Conservation (phyloP, 2,329 filamentous ascomycete species). For the Exophiala lecanii-corni region DNA sequence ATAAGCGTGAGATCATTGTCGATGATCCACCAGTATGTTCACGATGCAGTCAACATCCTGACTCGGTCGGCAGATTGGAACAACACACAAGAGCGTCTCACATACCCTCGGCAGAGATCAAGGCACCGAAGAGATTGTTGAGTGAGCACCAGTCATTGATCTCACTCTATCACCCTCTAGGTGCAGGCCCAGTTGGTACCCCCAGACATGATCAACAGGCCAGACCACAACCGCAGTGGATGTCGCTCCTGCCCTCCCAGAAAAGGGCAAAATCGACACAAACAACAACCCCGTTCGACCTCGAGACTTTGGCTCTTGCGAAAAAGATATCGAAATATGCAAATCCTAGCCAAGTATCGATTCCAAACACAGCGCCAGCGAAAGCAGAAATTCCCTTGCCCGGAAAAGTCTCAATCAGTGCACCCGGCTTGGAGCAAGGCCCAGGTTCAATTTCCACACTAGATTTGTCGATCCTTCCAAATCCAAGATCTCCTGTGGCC, state of each 20-base stretch:
- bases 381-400: too few species aligned
- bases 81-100: constrained; percentile 16
- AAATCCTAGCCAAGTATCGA: too few species aligned
- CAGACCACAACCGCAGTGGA: constrained; percentile 16
- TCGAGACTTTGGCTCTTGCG: too few species aligned
- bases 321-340: too few species aligned
- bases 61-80: constrained; percentile 22
- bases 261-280: constrained; percentile 4
- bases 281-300: too few species aligned
- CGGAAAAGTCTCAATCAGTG: too few species aligned
- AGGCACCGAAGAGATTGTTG: constrained; percentile 2
- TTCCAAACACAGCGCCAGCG: too few species aligned
- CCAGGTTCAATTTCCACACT: too few species aligned
- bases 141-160: constrained; percentile 5
- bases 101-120: constrained; percentile 1
- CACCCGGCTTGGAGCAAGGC: too few species aligned
- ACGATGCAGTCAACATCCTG: constrained; percentile 16
- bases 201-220: neutral
- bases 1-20: constrained; percentile 20
- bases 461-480: too few species aligned
- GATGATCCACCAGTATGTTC: constrained; percentile 21
- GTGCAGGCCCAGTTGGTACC: constrained; percentile 3
- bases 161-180: constrained; percentile 14
- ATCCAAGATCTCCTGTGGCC: too few species aligned
- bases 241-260: constrained; percentile 17